Conservation (phyloP, 371 early-diverging fungal species). For the Gilbertella persicaria region DNA sequence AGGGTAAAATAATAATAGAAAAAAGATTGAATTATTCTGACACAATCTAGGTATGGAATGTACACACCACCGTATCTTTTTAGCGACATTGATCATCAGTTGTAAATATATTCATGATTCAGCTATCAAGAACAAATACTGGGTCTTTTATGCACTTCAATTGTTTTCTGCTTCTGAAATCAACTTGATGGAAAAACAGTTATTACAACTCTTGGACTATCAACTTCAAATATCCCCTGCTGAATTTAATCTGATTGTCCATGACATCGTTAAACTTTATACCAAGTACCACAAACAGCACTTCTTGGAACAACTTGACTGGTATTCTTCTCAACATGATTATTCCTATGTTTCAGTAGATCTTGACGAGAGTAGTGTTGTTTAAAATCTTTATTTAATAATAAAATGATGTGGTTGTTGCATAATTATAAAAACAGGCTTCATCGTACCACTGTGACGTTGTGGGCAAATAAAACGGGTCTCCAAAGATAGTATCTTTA, state of each 20-base stretch:
- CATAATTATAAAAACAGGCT: too few relatives aligned
- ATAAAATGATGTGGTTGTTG: too few relatives aligned
- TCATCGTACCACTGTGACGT: too few relatives aligned
- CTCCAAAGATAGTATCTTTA: not conserved
- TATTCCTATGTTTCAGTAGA: too few relatives aligned
- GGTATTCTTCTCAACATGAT: not conserved
- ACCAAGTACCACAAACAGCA: not conserved
- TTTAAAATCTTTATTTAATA: not conserved
- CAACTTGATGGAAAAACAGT: constrained; percentile 82
- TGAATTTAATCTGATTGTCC: not conserved
- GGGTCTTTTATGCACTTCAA: constrained; percentile 63
- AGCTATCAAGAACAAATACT: constrained; percentile 76
- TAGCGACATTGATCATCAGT: constrained; percentile 73
- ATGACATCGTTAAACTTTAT: constrained; percentile 9
- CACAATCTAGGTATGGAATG: constrained; percentile 73
- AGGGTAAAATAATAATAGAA: constrained; percentile 31
- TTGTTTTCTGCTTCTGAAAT: constrained; percentile 75
- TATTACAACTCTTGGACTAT: constrained; percentile 63
- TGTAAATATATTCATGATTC: constrained; percentile 76
- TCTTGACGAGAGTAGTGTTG: too few relatives aligned
- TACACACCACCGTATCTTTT: constrained; percentile 76
- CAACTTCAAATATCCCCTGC: not conserved
- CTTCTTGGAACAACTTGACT: not conserved
- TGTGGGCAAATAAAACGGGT: not conserved
- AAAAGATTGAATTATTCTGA: not conserved